Evolutionary conservation across 768 basidiomycete genomes (phyloP).

Genomic region (Suillus lakei): DNA sequence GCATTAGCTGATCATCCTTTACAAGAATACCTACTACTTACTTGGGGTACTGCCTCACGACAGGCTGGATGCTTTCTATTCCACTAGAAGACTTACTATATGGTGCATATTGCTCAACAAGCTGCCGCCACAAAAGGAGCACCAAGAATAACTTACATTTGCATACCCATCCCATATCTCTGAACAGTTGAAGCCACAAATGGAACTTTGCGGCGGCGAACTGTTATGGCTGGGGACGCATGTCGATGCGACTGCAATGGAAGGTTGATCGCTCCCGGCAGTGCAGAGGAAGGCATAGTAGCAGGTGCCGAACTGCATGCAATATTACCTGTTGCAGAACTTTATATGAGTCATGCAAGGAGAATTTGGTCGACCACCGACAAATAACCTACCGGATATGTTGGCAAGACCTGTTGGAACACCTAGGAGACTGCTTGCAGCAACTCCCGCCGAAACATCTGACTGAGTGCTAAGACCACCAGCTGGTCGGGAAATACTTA

Average conservation of each 20-base stretch:
- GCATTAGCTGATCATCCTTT: background rate
- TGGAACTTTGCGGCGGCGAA: background rate
- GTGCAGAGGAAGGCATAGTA: background rate
- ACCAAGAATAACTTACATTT: background rate
- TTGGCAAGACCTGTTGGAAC: background rate
- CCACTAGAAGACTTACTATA: background rate
- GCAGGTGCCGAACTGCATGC: too few relatives aligned
- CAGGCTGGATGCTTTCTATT: background rate
- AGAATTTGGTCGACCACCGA: background rate
- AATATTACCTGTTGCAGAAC: too few relatives aligned
- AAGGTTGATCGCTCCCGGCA: background rate
- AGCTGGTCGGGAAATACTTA: background rate
- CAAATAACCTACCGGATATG: background rate
- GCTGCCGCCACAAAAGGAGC: background rate
- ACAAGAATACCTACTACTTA: background rate
- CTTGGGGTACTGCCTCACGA: background rate
- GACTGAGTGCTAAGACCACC: background rate
- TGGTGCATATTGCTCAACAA: background rate
- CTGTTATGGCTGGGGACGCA: background rate
- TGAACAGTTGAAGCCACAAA: background rate
- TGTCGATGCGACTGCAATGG: background rate
- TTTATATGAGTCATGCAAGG: background rate
- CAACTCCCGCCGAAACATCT: background rate
- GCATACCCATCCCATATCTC: background rate
- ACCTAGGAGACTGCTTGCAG: background rate